Evolutionary conservation across 73 alveolate species (phyloP).

Genomic region (Paramecium tetraurelia): DNA sequence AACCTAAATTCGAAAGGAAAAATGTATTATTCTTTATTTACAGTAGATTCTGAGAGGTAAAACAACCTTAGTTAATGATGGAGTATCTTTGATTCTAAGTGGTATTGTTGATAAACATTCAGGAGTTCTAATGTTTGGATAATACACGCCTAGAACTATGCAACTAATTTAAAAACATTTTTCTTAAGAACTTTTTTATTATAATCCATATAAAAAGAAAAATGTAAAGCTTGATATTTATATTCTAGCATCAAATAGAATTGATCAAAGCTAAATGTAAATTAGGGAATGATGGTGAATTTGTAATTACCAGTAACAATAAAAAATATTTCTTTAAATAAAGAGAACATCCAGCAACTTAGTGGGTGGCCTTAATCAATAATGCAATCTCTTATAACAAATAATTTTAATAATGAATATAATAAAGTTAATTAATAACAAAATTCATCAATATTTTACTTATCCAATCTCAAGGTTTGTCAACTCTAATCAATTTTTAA

Average conservation of each 20-base stretch:
- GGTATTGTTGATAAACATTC: slow-evolving; percentile 36
- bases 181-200: not conserved
- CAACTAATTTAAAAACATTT: not conserved
- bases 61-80: slow-evolving; percentile 1
- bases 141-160: slow-evolving; percentile 37
- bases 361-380: slow-evolving; percentile 30
- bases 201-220: slow-evolving; percentile 43
- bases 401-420: slow-evolving; percentile 1
- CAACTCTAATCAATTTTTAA: too few species aligned
- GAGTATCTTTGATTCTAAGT: not conserved
- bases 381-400: not conserved
- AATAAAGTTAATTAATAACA: not conserved
- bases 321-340: slow-evolving; percentile 12
- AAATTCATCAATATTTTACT: not conserved
- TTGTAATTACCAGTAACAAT: not conserved
- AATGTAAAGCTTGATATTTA: not conserved
- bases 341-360: slow-evolving; percentile 38
- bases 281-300: not conserved
- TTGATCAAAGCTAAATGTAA: not conserved
- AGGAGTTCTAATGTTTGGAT: not conserved
- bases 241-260: not conserved
- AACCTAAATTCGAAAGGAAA: not conserved
- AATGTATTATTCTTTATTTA: not conserved
- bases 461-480: too few species aligned
- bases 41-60: not conserved